These are phyloP conservation scores for Suhomyces vadensis DNA, from an alignment of 805 yeast genomes.

Conservation along the genomic window DNA sequence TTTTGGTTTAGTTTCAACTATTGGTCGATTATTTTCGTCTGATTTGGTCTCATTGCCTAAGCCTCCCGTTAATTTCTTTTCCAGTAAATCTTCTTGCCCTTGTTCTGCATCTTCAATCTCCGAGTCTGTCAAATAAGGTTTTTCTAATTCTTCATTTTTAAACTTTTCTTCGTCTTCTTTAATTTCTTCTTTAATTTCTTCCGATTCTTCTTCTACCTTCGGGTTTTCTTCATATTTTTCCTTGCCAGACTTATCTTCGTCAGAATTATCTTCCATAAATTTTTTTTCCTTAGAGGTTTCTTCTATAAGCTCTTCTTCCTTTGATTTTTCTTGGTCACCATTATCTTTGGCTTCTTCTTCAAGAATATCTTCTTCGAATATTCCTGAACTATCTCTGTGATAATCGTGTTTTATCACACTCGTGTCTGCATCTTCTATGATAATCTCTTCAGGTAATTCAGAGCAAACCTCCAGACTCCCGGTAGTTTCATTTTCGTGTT, in stretches of 20 bases:
- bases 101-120: no score
- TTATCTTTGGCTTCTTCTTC: neutral
- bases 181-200: conserved; percentile 2
- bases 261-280: neutral
- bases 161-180: neutral
- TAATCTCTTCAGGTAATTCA: conserved; percentile 1
- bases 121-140: neutral
- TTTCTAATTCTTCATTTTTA: neutral
- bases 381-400: neutral
- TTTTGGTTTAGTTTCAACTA: no score
- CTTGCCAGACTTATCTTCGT: neutral
- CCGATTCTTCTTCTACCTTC: neutral
- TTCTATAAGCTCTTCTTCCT: neutral
- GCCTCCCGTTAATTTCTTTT: no score
- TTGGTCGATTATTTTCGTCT: no score
- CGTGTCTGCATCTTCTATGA: neutral
- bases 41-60: no score
- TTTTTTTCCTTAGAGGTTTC: neutral
- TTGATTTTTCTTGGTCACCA: neutral
- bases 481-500: neutral
- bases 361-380: neutral
- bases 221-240: neutral
- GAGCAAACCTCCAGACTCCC: no score
- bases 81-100: no score
- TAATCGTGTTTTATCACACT: neutral